phyloP scores from a whole-genome alignment of 2,329 filamentous ascomycete genomes.

The Coniochaeta prunicola region DNA sequence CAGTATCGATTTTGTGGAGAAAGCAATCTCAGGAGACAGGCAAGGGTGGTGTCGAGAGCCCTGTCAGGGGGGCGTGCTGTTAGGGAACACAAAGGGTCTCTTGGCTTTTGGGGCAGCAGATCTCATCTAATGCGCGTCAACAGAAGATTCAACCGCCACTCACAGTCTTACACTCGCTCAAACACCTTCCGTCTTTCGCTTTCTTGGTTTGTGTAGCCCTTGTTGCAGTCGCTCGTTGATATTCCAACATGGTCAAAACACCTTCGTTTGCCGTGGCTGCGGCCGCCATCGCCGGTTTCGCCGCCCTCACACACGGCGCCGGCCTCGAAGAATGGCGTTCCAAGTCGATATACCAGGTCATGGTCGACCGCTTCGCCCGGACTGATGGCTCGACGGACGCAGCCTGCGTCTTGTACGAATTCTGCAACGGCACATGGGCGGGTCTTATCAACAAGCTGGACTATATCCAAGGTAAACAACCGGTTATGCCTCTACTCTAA shows the following conservation, averaged over 20 bases:
- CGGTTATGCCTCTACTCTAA: neutral
- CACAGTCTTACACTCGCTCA: neutral
- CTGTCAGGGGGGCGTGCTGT: neutral
- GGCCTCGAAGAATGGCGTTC: constrained; percentile 35
- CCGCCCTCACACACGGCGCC: constrained; percentile 36
- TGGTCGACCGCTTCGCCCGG: constrained; percentile 49
- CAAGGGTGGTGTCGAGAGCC: neutral
- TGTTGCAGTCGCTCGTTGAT: constrained; percentile 4
- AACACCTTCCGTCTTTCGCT: neutral
- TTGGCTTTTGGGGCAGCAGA: neutral
- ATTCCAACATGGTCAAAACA: constrained; percentile 3
- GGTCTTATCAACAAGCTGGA: constrained; percentile 53
- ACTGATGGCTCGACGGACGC: constrained; percentile 35
- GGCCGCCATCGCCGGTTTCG: constrained; percentile 15
- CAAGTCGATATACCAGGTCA: constrained; percentile 50
- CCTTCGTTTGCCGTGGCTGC: constrained; percentile 7
- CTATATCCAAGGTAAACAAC: constrained; percentile 44
- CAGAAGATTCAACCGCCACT: neutral
- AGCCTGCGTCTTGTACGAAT: constrained; percentile 35
- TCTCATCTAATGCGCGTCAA: constrained; percentile 1
- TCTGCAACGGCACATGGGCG: constrained; percentile 55
- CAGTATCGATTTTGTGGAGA: neutral
- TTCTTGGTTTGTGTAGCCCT: constrained; percentile 1
- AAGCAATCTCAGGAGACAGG: neutral
- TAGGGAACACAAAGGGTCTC: neutral